phyloP scores from a whole-genome alignment of 768 basidiomycete genomes.

The Boletus coccyginus region DNA sequence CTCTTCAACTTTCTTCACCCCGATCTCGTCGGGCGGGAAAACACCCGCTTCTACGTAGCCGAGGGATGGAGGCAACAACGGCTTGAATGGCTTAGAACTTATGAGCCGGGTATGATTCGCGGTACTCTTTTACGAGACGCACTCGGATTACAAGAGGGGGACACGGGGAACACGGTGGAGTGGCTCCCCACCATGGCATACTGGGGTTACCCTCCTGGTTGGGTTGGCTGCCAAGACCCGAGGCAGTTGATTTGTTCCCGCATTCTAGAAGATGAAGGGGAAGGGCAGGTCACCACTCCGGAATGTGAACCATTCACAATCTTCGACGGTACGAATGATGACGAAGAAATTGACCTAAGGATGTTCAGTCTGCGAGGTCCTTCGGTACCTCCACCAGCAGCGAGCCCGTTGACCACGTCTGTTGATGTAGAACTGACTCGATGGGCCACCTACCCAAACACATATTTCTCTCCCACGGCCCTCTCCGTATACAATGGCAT shows the following conservation, averaged over 20 bases:
- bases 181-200: conserved; percentile 64
- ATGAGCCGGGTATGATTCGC: conserved; percentile 56
- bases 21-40: conserved; percentile 30
- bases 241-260: conserved; percentile 43
- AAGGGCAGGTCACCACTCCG: background rate
- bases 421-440: conserved; percentile 25
- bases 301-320: conserved; percentile 32
- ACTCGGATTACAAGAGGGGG: conserved; percentile 39
- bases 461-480: conserved; percentile 53
- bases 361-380: background rate
- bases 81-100: conserved; percentile 57
- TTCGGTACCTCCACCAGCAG: conserved; percentile 2
- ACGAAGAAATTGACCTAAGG: conserved; percentile 35
- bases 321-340: conserved; percentile 37
- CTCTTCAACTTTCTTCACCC: conserved; percentile 48
- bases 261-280: conserved; percentile 40
- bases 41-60: conserved; percentile 50
- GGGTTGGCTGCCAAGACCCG: conserved; percentile 54
- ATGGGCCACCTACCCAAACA: conserved; percentile 64
- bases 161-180: conserved; percentile 37
- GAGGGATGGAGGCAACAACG: conserved; percentile 57
- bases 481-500: conserved; percentile 51
- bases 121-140: conserved; percentile 53
- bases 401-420: background rate
- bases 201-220: conserved; percentile 82